Evolutionary conservation across 2,329 filamentous ascomycete species (phyloP).

Genomic region (Colletotrichum chlorophyti): DNA sequence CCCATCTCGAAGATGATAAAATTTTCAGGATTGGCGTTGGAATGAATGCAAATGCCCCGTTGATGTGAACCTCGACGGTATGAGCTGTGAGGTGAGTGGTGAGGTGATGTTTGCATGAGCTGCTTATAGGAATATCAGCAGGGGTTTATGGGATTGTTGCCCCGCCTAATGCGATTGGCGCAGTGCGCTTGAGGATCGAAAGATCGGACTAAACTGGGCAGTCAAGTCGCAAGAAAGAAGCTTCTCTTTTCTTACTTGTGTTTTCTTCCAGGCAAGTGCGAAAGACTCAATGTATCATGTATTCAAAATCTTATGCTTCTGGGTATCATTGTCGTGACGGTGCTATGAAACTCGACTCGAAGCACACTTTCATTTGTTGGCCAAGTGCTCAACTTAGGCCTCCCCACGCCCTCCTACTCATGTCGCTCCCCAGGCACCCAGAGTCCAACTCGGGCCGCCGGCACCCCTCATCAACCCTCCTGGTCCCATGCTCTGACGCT

Average conservation of each 20-base stretch:
- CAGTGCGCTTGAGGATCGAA: too few relatives aligned
- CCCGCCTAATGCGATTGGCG: slow-evolving; percentile 7
- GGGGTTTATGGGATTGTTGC: neutral
- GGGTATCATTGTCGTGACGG: slow-evolving; percentile 15
- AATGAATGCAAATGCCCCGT: too few relatives aligned
- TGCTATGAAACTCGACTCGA: neutral
- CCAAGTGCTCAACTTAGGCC: neutral
- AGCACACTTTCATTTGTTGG: neutral
- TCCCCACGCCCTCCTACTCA: slow-evolving; percentile 31
- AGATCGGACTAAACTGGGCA: too few relatives aligned
- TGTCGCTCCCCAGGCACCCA: slow-evolving; percentile 66
- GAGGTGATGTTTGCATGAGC: neutral
- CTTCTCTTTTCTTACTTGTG: too few relatives aligned
- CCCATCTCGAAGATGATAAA: slow-evolving; percentile 13
- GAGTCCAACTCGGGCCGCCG: slow-evolving; percentile 61
- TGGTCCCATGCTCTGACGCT: slow-evolving; percentile 70
- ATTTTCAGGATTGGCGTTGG: too few relatives aligned
- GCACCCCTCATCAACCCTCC: slow-evolving; percentile 53
- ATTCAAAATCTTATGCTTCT: neutral
- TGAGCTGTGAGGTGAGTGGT: neutral
- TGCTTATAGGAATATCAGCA: slow-evolving; percentile 16
- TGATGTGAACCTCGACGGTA: neutral
- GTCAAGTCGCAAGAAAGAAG: too few relatives aligned
- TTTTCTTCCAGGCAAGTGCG: too few relatives aligned
- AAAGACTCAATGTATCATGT: too few relatives aligned